phyloP scores from a whole-genome alignment of 139 green algal species.

The Chlamydomonas sp. region DNA sequence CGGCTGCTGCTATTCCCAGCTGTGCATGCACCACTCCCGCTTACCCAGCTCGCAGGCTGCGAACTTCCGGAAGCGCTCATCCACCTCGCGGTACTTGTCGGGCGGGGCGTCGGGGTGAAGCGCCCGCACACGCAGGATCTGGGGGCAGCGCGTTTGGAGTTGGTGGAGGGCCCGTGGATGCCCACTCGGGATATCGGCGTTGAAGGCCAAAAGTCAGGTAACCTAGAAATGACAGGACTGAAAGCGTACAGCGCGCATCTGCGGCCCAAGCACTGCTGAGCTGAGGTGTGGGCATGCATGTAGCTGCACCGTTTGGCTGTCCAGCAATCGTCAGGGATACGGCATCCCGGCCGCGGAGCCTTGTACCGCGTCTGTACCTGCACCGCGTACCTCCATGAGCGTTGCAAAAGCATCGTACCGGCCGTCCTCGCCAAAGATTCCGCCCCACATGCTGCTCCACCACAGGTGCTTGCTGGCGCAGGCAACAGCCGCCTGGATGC shows the following conservation, averaged over 20 bases:
- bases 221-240: too few relatives aligned
- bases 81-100: slow-evolving; percentile 17
- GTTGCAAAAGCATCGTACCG: slow-evolving; percentile 58
- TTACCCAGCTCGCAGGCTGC: slow-evolving; percentile 39
- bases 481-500: slow-evolving; percentile 20
- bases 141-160: not conserved
- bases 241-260: too few relatives aligned
- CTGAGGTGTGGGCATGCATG: too few relatives aligned
- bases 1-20: not conserved
- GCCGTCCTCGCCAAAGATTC: slow-evolving; percentile 46
- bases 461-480: slow-evolving; percentile 48
- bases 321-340: too few relatives aligned
- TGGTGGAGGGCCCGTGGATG: not conserved
- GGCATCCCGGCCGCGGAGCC: too few relatives aligned
- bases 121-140: slow-evolving; percentile 35
- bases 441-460: slow-evolving; percentile 49
- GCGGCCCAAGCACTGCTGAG: too few relatives aligned
- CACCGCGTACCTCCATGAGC: slow-evolving; percentile 47
- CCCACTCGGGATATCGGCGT: not conserved
- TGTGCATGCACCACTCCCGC: not conserved
- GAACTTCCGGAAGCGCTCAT: slow-evolving; percentile 40
- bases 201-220: too few relatives aligned
- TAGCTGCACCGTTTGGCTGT: too few relatives aligned
- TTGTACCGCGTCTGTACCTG: too few relatives aligned
- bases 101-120: slow-evolving; percentile 13